phyloP scores from a whole-genome alignment of 2,329 filamentous ascomycete genomes.

The Rachicladosporium sp. region DNA sequence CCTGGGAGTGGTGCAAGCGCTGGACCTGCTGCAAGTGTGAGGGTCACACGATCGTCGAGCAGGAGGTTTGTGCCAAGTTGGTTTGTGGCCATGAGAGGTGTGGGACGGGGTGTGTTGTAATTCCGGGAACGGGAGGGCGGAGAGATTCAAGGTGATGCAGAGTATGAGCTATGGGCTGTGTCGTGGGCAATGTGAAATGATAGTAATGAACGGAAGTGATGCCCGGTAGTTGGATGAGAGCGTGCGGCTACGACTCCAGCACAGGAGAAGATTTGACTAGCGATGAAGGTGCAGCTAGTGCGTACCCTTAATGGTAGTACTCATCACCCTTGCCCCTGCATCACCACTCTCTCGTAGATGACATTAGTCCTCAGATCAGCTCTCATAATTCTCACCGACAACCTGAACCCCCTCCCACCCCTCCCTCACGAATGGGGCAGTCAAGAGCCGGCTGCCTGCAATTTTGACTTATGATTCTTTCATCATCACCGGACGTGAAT shows the following conservation, averaged over 20 bases:
- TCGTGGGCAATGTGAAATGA: no score
- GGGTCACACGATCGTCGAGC: constrained; percentile 18
- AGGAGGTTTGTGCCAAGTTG: constrained; percentile 16
- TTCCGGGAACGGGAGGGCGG: neutral
- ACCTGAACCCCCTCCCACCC: constrained; percentile 3
- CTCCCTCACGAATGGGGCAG: neutral
- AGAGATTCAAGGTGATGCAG: constrained; percentile 1
- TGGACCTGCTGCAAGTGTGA: constrained; percentile 19
- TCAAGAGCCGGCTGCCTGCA: constrained; percentile 6
- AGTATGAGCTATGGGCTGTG: no score
- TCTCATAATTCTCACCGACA: constrained; percentile 8
- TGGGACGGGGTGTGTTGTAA: constrained; percentile 1
- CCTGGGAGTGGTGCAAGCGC: constrained; percentile 13
- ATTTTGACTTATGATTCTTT: constrained; percentile 7
- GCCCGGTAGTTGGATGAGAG: no score
- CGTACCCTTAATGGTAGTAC: no score
- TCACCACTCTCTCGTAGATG: neutral
- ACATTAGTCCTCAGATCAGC: constrained; percentile 6
- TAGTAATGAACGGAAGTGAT: no score
- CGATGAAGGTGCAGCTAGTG: no score
- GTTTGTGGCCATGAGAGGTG: constrained; percentile 18
- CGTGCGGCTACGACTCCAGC: no score
- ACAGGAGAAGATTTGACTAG: no score
- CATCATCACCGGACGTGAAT: constrained; percentile 5
- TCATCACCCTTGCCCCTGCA: no score